These are phyloP conservation scores for Sarocladium oryzae DNA, from an alignment of 2,329 filamentous ascomycete species.

Conservation along the genomic window DNA sequence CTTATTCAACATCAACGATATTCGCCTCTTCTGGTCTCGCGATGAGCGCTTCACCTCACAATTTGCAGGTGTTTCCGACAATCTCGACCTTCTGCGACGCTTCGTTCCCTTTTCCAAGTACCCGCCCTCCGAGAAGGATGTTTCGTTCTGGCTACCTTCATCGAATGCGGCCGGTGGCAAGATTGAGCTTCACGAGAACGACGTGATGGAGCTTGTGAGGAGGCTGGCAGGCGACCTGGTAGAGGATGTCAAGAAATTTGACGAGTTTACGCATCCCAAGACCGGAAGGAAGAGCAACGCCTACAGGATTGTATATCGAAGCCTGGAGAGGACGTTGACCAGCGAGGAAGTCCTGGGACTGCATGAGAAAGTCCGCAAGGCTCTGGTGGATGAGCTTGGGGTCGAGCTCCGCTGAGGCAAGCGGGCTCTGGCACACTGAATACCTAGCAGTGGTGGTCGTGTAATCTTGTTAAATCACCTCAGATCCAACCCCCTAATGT, in stretches of 20 bases:
- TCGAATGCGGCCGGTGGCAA: constrained; percentile 36
- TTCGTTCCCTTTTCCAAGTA: constrained; percentile 90
- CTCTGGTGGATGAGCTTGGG: constrained; percentile 63
- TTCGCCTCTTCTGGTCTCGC: constrained; percentile 89
- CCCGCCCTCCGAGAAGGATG: constrained; percentile 83
- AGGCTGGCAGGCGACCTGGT: constrained; percentile 74
- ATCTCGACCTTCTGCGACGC: constrained; percentile 43
- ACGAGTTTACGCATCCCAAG: constrained; percentile 85
- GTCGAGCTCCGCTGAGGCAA: constrained; percentile 51
- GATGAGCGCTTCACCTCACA: constrained; percentile 83
- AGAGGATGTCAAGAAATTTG: constrained; percentile 79
- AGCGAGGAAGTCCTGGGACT: constrained; percentile 72
- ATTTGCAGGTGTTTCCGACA: constrained; percentile 59
- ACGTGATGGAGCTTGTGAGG: constrained; percentile 92
- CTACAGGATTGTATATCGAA: constrained; percentile 91
- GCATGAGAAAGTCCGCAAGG: constrained; percentile 60
- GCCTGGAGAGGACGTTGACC: constrained; percentile 82
- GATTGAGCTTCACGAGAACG: constrained; percentile 77
- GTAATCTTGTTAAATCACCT: too few relatives aligned
- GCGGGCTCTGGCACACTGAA: neutral
- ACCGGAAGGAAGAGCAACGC: constrained; percentile 78
- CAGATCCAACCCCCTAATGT: too few relatives aligned
- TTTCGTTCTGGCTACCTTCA: constrained; percentile 77
- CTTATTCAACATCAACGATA: constrained; percentile 91
- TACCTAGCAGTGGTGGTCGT: too few relatives aligned